Conservation (phyloP, 495 filamentous ascomycete species). For the Mytilinidion resinicola region DNA sequence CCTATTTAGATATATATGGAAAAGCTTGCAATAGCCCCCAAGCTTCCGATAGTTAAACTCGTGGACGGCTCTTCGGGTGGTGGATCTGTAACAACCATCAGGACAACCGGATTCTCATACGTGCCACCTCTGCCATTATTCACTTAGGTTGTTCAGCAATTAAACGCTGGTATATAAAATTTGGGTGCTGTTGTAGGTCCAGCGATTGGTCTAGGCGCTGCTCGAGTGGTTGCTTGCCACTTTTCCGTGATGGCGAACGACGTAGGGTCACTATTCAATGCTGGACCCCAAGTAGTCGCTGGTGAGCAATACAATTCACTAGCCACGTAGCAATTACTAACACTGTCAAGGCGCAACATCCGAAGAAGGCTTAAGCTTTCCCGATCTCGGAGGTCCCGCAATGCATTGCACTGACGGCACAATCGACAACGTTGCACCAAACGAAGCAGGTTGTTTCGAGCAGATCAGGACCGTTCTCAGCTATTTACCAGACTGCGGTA, state of each 20-base stretch:
- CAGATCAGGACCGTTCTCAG: constrained; percentile 51
- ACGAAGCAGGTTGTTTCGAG: constrained; percentile 55
- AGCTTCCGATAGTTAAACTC: constrained; percentile 54
- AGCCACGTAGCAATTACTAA: not conserved
- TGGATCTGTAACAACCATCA: constrained; percentile 55
- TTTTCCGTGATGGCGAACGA: constrained; percentile 62
- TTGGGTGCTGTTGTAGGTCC: constrained; percentile 57
- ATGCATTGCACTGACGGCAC: constrained; percentile 62
- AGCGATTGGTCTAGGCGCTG: constrained; percentile 58
- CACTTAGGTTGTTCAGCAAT: constrained; percentile 46
- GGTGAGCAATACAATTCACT: constrained; percentile 2
- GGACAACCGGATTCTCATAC: constrained; percentile 50
- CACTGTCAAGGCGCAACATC: constrained; percentile 44
- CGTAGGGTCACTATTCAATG: constrained; percentile 56
- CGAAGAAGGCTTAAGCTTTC: constrained; percentile 53
- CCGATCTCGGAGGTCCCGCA: constrained; percentile 49
- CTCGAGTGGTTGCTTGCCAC: constrained; percentile 54
- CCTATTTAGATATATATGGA: constrained; percentile 46
- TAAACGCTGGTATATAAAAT: constrained; percentile 59
- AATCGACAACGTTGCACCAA: constrained; percentile 56
- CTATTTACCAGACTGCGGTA: constrained; percentile 53
- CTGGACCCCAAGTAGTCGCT: constrained; percentile 55
- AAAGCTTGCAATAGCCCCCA: constrained; percentile 35
- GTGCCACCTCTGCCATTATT: constrained; percentile 49
- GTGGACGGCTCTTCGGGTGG: constrained; percentile 59